Base-by-base conservation (phyloP, 2,329 filamentous ascomycete genomes). In the Microsporum ferrugineum region DNA sequence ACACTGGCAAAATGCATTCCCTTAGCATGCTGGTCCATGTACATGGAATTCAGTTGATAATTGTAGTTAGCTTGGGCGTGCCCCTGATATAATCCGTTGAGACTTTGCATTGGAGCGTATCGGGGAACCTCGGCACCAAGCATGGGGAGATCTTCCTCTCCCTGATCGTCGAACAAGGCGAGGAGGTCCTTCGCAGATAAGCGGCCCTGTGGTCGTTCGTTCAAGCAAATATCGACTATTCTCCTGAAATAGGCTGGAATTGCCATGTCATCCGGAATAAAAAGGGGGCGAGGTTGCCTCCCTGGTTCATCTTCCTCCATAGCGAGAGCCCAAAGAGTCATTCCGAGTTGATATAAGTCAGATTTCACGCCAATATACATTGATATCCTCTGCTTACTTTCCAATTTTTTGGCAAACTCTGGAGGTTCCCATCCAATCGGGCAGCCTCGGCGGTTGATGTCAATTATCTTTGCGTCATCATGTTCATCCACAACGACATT, bases 281-380 rank as follows among this genome's bases (percentile, higher is more conserved):
- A 70, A 63, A 96, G 75, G 0, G 91, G 91, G 23, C 89, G 83
- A 47, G 82, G 82, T 63, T 88, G 85, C 23, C 83, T 80, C 71
- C 97, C 94, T 0, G 94, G 94, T 69, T 97, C 92, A 68, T 97
- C 92, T 61, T 91, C 84, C 66, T 92, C 84, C 70, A 87, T 88
- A 1, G 90, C 92, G 53, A 99, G 77, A 27, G 89, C 90, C 90
- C 92, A 99, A 2, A 99, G 77, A 1, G 96, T 91, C 94, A 99
- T 99, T 3, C 94, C 94, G 3, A 97, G 81, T 74, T 99, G 94
- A 69, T 88, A 99, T 0, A 99, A 79, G 74, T 99, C 94, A 0
- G 92, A 96, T 75, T 99, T 99, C 71, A 96, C 91, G 10, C 94
- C 92, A 71, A 99, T 97, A 70, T 95, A 96, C 87, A 97, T 96